These are phyloP conservation scores for Melampsora larici-populina DNA, from an alignment of 1,284 basidiomycete genomes.

Conservation along the genomic window DNA sequence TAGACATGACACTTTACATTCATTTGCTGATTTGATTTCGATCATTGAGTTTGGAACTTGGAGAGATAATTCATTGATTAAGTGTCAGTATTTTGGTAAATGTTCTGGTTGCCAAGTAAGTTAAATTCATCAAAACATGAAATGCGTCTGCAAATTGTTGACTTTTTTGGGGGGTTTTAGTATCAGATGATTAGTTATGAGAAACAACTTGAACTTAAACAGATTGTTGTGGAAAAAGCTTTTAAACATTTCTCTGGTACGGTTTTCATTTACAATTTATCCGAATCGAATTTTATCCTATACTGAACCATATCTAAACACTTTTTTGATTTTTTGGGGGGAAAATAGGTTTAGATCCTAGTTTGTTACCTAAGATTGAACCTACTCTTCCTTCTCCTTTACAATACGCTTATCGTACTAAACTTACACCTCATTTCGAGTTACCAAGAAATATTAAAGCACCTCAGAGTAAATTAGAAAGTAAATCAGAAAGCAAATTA, in stretches of 20 bases:
- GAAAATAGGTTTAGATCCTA: constrained; percentile 62
- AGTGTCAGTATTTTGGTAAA: constrained; percentile 79
- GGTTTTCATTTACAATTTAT: no score
- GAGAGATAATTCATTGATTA: constrained; percentile 56
- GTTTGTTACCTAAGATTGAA: constrained; percentile 66
- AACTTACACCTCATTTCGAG: constrained; percentile 95
- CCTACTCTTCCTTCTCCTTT: constrained; percentile 79
- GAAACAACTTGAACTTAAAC: constrained; percentile 79
- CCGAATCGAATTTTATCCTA: no score
- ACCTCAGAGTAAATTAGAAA: constrained; percentile 27
- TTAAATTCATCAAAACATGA: no score
- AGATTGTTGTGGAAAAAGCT: constrained; percentile 78
- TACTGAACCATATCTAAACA: no score
- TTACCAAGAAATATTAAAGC: constrained; percentile 61
- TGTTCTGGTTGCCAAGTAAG: constrained; percentile 59
- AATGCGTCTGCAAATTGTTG: no score
- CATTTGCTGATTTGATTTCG: constrained; percentile 70
- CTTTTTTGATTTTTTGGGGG: no score
- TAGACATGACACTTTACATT: constrained; percentile 63
- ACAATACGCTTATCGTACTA: constrained; percentile 89
- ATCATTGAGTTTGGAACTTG: constrained; percentile 64
- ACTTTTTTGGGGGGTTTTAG: constrained; percentile 53
- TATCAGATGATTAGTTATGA: constrained; percentile 79
- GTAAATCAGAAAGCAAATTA: constrained; percentile 50
- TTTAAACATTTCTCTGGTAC: constrained; percentile 73